These are phyloP conservation scores for Fusarium camptoceras DNA, from an alignment of 2,329 filamentous ascomycete genomes.

Conservation along the genomic window DNA sequence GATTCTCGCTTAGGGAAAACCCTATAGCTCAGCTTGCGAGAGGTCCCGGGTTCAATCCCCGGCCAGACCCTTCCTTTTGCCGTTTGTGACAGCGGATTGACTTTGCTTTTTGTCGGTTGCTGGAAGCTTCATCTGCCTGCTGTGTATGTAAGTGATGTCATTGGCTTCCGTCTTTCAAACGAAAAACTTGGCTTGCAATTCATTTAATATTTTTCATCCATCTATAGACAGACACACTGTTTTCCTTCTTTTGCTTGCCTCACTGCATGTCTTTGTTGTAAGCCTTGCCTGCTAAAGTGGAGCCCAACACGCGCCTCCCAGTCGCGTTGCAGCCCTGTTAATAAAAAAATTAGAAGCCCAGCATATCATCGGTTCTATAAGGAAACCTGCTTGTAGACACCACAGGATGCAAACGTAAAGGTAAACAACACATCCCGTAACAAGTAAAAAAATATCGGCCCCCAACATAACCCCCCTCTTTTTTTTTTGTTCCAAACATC, in stretches of 20 bases:
- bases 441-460: background rate
- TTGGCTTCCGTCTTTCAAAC: no score
- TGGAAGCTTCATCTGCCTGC: no score
- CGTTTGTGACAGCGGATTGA: fast-evolving
- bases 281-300: background rate
- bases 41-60: slow-evolving; percentile 62
- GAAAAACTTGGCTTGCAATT: no score
- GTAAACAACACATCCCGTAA: slow-evolving; percentile 15
- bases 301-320: background rate
- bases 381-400: background rate
- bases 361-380: slow-evolving; percentile 11
- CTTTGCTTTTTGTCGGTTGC: background rate
- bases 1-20: slow-evolving; percentile 50
- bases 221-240: background rate
- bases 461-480: background rate
- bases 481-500: background rate
- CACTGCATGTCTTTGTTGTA: background rate
- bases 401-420: slow-evolving; percentile 23
- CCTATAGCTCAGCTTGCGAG: slow-evolving; percentile 52
- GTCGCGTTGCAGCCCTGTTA: background rate
- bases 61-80: slow-evolving; percentile 52
- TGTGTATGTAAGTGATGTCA: background rate
- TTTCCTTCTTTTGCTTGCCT: background rate
- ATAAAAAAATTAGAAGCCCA: background rate
- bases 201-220: background rate